Base-by-base conservation (phyloP, 2,329 filamentous ascomycete species). In the Didymosphaeria variabile region DNA sequence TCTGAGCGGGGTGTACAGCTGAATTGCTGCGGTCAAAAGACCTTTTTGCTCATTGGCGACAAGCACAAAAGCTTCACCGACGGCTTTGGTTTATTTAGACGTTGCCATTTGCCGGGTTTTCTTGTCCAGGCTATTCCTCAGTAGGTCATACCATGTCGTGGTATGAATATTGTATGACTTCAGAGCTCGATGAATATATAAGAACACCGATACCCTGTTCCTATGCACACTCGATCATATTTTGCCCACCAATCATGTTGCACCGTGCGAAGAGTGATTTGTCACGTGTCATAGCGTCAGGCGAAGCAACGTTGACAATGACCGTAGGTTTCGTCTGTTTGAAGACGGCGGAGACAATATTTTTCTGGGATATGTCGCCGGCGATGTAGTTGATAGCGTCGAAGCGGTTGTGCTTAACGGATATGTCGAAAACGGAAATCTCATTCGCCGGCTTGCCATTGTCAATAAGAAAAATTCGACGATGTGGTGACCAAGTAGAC, bases 141-240 rank as follows among this genome's bases (percentile, higher is more conserved):
- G 51, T 62, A 1, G 64, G 65, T 7, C 54, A 46, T 15, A 64
- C 40, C 19, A 72, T 55, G 47, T 65, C 60, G 42, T 45, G 45
- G 17, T 19, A 47, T 29, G 56, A 26, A 56, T 71, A 58, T 42
- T 69, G 67, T 26, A 72, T 53, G 47, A 72, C 63, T n/a, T 60
- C 58, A 1, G 66, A 65, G 34, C 58, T 66, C 5, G 66, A 69
- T 0, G 68, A 66, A 56, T 68, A 64, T 21, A 72, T 61, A 17
- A 70, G 57, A 17, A 64, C 63, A 17, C 62, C 61, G 10, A 64
- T 55, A 8, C 61, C 62, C 17, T 46, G 38, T 13, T 56, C 55
- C 13, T 58, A 42, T 1, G 60, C 58, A 29, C 63, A 65, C 5
- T 66, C 55, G 34, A 64, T 44, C n/a, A 67, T 38, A 36, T 56